Conservation (phyloP, 176 grass and related monocot genomes). For the Coix lacrymajobi region DNA sequence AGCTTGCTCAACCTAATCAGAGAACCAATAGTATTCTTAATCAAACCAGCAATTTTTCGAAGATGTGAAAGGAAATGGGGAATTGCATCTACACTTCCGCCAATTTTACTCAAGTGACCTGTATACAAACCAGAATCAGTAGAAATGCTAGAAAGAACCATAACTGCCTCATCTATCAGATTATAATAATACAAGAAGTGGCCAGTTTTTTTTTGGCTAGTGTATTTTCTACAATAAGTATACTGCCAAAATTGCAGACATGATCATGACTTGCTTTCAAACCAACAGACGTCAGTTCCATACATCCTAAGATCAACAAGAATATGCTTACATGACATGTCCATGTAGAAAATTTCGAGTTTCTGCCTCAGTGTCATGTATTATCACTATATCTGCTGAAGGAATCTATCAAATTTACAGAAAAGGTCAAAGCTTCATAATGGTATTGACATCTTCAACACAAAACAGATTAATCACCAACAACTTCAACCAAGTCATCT, state of each 20-base stretch:
- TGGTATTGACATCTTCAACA: neutral
- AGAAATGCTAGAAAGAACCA: neutral
- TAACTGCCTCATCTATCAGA: neutral
- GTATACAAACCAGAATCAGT: slow-evolving; percentile 1
- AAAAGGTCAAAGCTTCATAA: neutral
- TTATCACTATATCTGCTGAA: neutral
- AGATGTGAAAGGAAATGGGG: too few species aligned
- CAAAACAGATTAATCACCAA: neutral
- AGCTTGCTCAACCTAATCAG: neutral
- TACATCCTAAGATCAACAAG: slow-evolving; percentile 14
- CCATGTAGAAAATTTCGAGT: neutral
- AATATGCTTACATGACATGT: slow-evolving; percentile 10
- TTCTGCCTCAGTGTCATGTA: neutral
- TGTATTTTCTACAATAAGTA: neutral
- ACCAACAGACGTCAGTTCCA: too few species aligned
- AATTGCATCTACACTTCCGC: too few species aligned
- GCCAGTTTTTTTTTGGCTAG: neutral
- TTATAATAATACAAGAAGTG: neutral
- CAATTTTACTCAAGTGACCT: neutral
- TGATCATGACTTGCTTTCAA: neutral
- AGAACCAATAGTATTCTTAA: neutral
- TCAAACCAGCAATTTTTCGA: neutral
- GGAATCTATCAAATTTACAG: neutral
- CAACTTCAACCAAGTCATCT: slow-evolving; percentile 12
- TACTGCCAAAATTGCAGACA: neutral